A percentile compares a stretch with the other conserved stretches of the same genome.
These are phyloP conservation scores for Scheffersomyces lignicola DNA, from an alignment of 1,139 yeast genomes.

Conservation along the genomic window DNA sequence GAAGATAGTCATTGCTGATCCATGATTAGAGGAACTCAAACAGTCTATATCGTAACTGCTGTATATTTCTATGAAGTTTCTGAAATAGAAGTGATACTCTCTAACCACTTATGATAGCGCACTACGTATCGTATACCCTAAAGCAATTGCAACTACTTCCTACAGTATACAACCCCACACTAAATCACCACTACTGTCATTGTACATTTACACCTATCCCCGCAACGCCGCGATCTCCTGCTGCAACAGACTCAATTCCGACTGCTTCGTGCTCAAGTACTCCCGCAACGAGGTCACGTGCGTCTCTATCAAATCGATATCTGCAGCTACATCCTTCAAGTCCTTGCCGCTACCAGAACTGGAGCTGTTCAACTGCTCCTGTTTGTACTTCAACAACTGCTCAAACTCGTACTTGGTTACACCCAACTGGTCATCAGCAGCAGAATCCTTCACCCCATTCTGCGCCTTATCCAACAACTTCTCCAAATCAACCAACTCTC, in stretches of 20 bases:
- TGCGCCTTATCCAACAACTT: slow-evolving; percentile 60
- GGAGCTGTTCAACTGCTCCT: slow-evolving; percentile 24
- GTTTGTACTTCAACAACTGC: slow-evolving; percentile 75
- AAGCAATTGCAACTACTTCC: no score
- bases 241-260: slow-evolving; percentile 49
- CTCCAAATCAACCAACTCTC: slow-evolving; percentile 77
- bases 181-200: background rate
- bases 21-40: no score
- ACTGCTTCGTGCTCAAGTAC: slow-evolving; percentile 51
- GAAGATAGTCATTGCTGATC: no score
- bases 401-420: slow-evolving; percentile 72
- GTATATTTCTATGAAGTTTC: no score
- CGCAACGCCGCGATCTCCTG: slow-evolving; percentile 40
- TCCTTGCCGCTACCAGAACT: slow-evolving; percentile 20
- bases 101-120: no score
- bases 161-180: background rate
- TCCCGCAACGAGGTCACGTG: slow-evolving; percentile 65
- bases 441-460: slow-evolving; percentile 35
- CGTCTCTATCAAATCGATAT: slow-evolving; percentile 61
- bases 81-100: no score
- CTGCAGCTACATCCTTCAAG: slow-evolving; percentile 48
- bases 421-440: slow-evolving; percentile 20
- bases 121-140: no score
- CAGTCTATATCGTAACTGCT: no score
- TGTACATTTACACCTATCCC: slow-evolving; percentile 8